phyloP scores from a whole-genome alignment of 495 filamentous ascomycete species.

The Hypoxylon fuscum region DNA sequence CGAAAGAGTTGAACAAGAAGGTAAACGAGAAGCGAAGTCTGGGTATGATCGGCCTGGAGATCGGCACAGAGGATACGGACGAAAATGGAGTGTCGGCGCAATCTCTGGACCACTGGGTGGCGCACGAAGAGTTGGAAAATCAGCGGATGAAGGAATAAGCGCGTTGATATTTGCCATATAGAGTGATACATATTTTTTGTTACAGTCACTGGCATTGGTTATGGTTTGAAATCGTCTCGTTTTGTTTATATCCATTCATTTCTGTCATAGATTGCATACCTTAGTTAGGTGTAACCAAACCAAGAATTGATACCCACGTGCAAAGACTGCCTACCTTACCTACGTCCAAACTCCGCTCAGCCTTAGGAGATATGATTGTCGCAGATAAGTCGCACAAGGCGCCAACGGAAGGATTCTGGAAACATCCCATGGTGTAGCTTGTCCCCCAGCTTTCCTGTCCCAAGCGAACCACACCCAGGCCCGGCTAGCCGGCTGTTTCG shows the following conservation, averaged over 20 bases:
- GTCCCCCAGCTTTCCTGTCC: too few relatives aligned
- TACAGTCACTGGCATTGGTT: too few relatives aligned
- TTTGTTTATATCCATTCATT: too few relatives aligned
- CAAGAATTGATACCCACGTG: slow-evolving; percentile 22
- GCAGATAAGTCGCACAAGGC: slow-evolving; percentile 1
- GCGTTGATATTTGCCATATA: background rate
- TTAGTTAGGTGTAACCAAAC: slow-evolving; percentile 1
- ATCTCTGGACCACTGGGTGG: slow-evolving; percentile 38
- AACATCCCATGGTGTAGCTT: too few relatives aligned
- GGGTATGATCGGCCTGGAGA: background rate
- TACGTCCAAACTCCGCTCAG: too few relatives aligned
- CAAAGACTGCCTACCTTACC: too few relatives aligned
- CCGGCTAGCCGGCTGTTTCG: too few relatives aligned
- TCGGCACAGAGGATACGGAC: background rate
- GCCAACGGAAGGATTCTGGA: slow-evolving; percentile 5
- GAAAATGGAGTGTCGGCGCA: background rate
- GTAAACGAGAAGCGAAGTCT: slow-evolving; percentile 35
- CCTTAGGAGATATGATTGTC: too few relatives aligned
- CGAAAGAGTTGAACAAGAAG: slow-evolving; percentile 74
- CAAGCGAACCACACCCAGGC: too few relatives aligned
- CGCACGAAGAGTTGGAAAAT: slow-evolving; percentile 35
- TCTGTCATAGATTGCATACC: too few relatives aligned
- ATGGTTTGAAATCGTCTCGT: too few relatives aligned
- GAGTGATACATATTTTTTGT: too few relatives aligned
- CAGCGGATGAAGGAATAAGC: background rate